These are phyloP conservation scores for Triticum monococcum DNA, from an alignment of 176 grass and related monocot genomes.

Conservation along the genomic window DNA sequence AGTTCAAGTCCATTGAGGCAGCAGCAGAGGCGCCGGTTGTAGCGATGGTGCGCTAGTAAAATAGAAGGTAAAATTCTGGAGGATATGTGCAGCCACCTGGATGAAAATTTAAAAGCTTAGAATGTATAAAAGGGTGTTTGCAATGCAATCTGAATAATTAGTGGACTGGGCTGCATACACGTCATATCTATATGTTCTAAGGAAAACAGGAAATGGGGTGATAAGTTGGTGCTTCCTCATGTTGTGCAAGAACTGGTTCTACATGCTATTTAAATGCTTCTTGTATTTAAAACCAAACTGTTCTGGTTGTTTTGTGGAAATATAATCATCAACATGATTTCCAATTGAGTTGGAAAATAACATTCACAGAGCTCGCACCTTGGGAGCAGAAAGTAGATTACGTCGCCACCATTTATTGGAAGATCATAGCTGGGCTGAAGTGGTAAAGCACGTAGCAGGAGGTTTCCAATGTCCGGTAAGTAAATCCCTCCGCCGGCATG, in stretches of 20 bases:
- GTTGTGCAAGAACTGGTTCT: neutral
- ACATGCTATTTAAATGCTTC: neutral
- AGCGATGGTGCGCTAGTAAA: neutral
- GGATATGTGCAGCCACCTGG: slow-evolving; percentile 73
- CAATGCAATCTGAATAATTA: slow-evolving; percentile 12
- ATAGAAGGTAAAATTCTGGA: slow-evolving; percentile 42
- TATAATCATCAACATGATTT: too few relatives aligned
- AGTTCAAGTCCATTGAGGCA: slow-evolving; percentile 45
- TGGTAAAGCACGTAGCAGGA: too few relatives aligned
- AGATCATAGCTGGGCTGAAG: too few relatives aligned
- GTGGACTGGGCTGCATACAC: neutral
- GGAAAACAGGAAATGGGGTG: neutral
- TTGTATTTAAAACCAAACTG: neutral
- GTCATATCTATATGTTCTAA: neutral
- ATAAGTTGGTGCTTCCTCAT: neutral
- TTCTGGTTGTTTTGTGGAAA: too few relatives aligned
- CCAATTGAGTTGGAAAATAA: too few relatives aligned
- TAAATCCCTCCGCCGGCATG: slow-evolving; percentile 55
- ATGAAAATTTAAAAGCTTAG: slow-evolving; percentile 30
- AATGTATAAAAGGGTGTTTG: slow-evolving; percentile 12
- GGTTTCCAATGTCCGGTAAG: slow-evolving; percentile 83
- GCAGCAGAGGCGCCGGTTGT: neutral
- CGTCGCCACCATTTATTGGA: too few relatives aligned
- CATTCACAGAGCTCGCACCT: too few relatives aligned
- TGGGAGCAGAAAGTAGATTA: too few relatives aligned